A percentile compares a stretch with the other conserved stretches of the same genome.
Evolutionary conservation across 352 stramenopile species (phyloP).

Genomic region (Globisporangium recalcitrans): DNA sequence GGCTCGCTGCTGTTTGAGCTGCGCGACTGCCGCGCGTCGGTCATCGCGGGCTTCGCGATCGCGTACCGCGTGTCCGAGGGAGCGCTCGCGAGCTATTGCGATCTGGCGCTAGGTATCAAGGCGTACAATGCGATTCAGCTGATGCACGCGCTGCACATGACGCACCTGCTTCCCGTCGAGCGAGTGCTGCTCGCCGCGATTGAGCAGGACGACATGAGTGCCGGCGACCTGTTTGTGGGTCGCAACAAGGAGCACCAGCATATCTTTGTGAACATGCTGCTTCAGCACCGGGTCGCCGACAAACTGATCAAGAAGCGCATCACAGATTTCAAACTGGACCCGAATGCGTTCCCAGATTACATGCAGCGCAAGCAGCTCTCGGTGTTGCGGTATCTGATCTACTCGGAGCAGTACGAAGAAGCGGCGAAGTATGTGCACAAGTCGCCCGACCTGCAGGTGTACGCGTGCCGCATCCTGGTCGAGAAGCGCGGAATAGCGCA

Average conservation of each 20-base stretch:
- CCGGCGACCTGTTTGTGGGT: conserved; percentile 53
- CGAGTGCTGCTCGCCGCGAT: conserved; percentile 36
- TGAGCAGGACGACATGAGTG: conserved; percentile 46
- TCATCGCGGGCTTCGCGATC: conserved; percentile 37
- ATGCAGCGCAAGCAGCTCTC: conserved; percentile 40
- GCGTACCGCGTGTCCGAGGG: conserved; percentile 33
- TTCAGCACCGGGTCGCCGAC: conserved; percentile 38
- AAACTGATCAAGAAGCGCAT: conserved; percentile 75
- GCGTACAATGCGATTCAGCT: conserved; percentile 40
- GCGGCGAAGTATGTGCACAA: conserved; percentile 33
- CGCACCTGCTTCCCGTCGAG: conserved; percentile 34
- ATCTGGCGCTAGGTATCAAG: conserved; percentile 20
- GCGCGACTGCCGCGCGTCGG: conserved; percentile 23
- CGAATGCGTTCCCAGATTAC: conserved; percentile 53
- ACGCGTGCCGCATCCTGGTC: conserved; percentile 57
- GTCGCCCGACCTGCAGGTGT: conserved; percentile 27
- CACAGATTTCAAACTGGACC: conserved; percentile 45
- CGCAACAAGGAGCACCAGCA: conserved; percentile 30
- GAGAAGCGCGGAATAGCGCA: conserved; percentile 34
- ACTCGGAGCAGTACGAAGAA: conserved; percentile 60
- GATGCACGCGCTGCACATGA: conserved; percentile 39
- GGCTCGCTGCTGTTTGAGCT: conserved; percentile 38
- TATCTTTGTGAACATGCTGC: conserved; percentile 45
- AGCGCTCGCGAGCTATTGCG: conserved; percentile 29
- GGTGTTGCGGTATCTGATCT: conserved; percentile 54